These are phyloP conservation scores for Komagataella pseudopastoris DNA, from an alignment of 805 yeast genomes.

Conservation along the genomic window DNA sequence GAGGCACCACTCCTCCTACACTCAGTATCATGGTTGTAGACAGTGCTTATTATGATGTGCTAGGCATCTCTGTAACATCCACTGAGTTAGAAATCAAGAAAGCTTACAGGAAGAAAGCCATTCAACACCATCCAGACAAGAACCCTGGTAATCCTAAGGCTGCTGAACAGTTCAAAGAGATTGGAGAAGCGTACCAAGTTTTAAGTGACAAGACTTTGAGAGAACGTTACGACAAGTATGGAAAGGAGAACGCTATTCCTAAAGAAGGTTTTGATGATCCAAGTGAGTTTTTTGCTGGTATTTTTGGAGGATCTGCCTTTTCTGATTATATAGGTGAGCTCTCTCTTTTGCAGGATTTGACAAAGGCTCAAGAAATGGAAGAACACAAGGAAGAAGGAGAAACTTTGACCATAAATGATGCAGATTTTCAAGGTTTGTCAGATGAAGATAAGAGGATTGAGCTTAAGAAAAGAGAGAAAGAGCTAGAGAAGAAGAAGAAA, in stretches of 20 bases:
- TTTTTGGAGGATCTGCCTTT: conserved; percentile 87
- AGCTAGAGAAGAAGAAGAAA: conserved; percentile 22
- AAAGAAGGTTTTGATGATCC: conserved; percentile 69
- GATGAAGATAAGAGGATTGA: conserved; percentile 15
- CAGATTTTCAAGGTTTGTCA: conserved; percentile 14
- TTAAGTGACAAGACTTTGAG: conserved; percentile 52
- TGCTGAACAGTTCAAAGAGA: conserved; percentile 53
- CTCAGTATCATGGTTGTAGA: conserved; percentile 49
- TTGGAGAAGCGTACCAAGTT: conserved; percentile 65
- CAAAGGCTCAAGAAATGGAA: conserved; percentile 21
- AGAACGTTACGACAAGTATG: conserved; percentile 58
- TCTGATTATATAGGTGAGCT: conserved; percentile 81
- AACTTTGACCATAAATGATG: background rate
- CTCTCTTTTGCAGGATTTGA: conserved; percentile 62
- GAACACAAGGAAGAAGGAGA: conserved; percentile 26
- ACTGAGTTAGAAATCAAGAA: conserved; percentile 58
- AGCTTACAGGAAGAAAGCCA: conserved; percentile 67
- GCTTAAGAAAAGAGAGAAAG: conserved; percentile 15
- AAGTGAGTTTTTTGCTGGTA: conserved; percentile 52
- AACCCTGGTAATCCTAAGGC: conserved; percentile 68
- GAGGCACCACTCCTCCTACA: background rate
- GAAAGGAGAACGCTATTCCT: conserved; percentile 61
- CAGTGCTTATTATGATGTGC: conserved; percentile 55
- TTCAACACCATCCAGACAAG: conserved; percentile 71
- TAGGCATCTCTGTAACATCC: conserved; percentile 46